Percentiles rank a stretch among this genome's conserved stretches.
Evolutionary conservation across 2,329 filamentous ascomycete genomes (phyloP).

Genomic region (Talaromyces sp.): DNA sequence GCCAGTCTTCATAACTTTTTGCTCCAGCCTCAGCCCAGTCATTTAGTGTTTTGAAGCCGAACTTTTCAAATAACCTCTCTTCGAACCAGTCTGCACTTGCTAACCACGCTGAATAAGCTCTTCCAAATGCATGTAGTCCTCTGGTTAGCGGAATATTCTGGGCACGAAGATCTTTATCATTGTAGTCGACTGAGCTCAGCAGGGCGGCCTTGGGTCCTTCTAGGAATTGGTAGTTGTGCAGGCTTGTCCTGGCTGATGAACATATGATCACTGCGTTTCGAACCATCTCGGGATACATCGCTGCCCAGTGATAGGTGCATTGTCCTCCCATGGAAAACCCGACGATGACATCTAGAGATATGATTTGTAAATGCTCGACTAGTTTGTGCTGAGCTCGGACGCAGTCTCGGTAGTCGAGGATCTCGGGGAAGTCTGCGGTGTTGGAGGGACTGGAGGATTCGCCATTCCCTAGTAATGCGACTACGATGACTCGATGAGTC

Average conservation of each 20-base stretch:
- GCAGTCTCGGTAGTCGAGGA: constrained; percentile 48
- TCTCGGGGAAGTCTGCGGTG: constrained; percentile 41
- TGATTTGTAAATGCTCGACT: constrained; percentile 39
- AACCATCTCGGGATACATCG: constrained; percentile 48
- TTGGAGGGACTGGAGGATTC: constrained; percentile 55
- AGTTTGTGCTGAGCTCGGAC: constrained; percentile 48
- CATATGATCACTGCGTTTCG: constrained; percentile 49
- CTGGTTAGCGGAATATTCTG: constrained; percentile 31
- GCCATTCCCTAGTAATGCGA: constrained; percentile 53
- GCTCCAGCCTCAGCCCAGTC: constrained; percentile 40
- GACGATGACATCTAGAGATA: constrained; percentile 44
- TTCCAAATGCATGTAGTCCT: constrained; percentile 50
- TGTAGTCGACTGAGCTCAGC: constrained; percentile 46
- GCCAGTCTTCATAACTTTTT: constrained; percentile 43
- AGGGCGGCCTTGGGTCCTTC: constrained; percentile 52
- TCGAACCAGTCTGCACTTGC: constrained; percentile 53
- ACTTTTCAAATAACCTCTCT: constrained; percentile 40
- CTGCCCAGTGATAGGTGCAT: constrained; percentile 51
- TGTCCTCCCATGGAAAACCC: constrained; percentile 58
- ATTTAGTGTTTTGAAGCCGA: constrained; percentile 41
- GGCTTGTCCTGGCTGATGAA: constrained; percentile 49
- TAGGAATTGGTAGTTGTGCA: constrained; percentile 53
- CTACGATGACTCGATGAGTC: constrained; percentile 49
- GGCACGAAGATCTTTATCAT: constrained; percentile 30
- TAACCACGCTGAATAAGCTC: constrained; percentile 53